phyloP scores from a whole-genome alignment of 768 basidiomycete species.

The Mycena galopus region DNA sequence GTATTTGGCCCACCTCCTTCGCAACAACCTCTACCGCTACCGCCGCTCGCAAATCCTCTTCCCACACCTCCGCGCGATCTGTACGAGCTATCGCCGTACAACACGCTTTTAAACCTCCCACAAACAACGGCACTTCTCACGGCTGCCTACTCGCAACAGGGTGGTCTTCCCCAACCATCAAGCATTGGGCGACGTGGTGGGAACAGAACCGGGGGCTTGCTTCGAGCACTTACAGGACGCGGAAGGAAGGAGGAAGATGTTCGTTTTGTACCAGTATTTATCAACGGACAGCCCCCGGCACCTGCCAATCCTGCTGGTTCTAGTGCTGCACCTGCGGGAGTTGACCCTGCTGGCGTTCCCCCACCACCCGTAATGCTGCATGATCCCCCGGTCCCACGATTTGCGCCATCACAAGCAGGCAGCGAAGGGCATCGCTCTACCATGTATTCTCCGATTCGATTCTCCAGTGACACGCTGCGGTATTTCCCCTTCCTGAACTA shows the following conservation, averaged over 20 bases:
- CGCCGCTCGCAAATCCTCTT: slow-evolving; percentile 65
- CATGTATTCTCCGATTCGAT: slow-evolving; percentile 17
- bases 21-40: slow-evolving; percentile 35
- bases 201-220: slow-evolving; percentile 24
- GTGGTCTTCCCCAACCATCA: slow-evolving; percentile 29
- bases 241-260: slow-evolving; percentile 32
- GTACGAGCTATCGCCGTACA: slow-evolving; percentile 70
- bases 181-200: slow-evolving; percentile 27
- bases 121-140: slow-evolving; percentile 56
- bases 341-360: slow-evolving; percentile 3
- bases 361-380: slow-evolving; percentile 7
- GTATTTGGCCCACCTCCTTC: slow-evolving; percentile 48
- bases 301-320: slow-evolving; percentile 11
- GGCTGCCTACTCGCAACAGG: slow-evolving; percentile 43
- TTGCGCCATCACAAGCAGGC: slow-evolving; percentile 4
- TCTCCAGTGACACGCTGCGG: slow-evolving; percentile 33
- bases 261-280: slow-evolving; percentile 37
- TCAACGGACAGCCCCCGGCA: slow-evolving; percentile 24
- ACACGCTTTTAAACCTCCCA: slow-evolving; percentile 65
- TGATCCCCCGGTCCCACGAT: slow-evolving; percentile 9
- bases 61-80: slow-evolving; percentile 73
- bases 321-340: slow-evolving; percentile 21
- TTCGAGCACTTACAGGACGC: slow-evolving; percentile 33
- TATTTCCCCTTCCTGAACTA: slow-evolving; percentile 72
- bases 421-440: background rate